phyloP scores from a whole-genome alignment of 768 basidiomycete species.

The Suillus ampliporus region DNA sequence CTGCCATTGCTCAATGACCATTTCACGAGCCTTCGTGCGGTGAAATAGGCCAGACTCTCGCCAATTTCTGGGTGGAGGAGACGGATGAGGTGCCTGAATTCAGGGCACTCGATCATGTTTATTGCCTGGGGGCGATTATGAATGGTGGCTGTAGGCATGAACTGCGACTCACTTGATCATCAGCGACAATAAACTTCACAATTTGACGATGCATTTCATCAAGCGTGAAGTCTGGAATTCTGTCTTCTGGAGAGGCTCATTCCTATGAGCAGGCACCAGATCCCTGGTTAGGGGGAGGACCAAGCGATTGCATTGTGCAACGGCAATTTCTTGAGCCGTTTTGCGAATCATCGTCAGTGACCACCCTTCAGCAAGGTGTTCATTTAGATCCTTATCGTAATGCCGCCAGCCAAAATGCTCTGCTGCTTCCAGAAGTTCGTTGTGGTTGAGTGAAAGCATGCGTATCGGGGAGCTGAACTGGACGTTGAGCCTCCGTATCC shows the following conservation, averaged over 20 bases:
- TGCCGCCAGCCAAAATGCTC: background rate
- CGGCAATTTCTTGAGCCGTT: background rate
- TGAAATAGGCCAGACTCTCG: conserved; percentile 34
- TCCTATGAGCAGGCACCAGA: background rate
- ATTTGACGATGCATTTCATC: too few species aligned
- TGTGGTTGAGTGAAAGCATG: background rate
- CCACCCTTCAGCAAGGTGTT: background rate
- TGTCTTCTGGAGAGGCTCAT: too few species aligned
- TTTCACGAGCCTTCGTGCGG: conserved; percentile 22
- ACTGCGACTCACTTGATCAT: background rate
- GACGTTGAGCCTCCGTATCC: background rate
- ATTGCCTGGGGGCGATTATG: background rate
- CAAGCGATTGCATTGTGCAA: background rate
- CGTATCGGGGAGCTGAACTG: background rate
- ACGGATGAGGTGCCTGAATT: conserved; percentile 30
- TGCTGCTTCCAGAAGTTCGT: background rate
- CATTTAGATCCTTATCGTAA: background rate
- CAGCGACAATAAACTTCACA: too few species aligned
- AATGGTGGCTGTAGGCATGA: background rate
- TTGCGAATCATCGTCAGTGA: background rate
- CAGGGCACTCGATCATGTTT: conserved; percentile 26
- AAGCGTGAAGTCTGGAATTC: too few species aligned
- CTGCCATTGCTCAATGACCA: conserved; percentile 27
- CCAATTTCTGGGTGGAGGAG: conserved; percentile 26
- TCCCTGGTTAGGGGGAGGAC: background rate